Percentiles rank a stretch among this genome's conserved stretches.
These are phyloP conservation scores for Bolboschoenus planiculmis DNA, from an alignment of 176 grass and related monocot species.

Conservation along the genomic window DNA sequence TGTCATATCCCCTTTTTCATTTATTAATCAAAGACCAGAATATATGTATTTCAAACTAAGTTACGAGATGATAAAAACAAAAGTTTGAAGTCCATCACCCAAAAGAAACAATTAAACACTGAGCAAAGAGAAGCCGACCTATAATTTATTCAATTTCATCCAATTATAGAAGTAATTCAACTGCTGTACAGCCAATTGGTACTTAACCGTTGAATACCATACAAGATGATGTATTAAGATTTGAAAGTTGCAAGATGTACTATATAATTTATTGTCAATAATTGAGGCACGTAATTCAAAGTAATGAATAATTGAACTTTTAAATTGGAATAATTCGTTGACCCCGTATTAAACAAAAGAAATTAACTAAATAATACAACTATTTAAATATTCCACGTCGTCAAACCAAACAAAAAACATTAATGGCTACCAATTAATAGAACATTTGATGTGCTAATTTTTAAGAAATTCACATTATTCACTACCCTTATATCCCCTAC, in stretches of 20 bases:
- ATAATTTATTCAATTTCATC: constrained; percentile 5
- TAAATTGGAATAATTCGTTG: neutral
- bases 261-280: neutral
- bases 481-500: neutral
- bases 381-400: neutral
- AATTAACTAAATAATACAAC: neutral
- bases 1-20: neutral
- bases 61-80: neutral
- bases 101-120: neutral
- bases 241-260: neutral
- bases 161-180: neutral
- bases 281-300: neutral
- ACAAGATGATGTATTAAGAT: constrained; percentile 12
- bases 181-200: neutral
- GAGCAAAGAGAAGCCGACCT: neutral
- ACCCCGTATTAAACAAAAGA: neutral
- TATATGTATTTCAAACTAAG: neutral
- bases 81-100: neutral
- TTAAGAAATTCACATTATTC: neutral
- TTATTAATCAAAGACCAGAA: neutral
- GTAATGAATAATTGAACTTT: neutral
- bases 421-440: neutral
- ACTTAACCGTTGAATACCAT: neutral
- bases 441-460: neutral
- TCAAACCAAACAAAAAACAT: neutral